Percentiles rank a stretch among this genome's conserved stretches.
Conservation (phyloP, 2,329 filamentous ascomycete genomes). For the Pseudopithomyces chartarum region DNA sequence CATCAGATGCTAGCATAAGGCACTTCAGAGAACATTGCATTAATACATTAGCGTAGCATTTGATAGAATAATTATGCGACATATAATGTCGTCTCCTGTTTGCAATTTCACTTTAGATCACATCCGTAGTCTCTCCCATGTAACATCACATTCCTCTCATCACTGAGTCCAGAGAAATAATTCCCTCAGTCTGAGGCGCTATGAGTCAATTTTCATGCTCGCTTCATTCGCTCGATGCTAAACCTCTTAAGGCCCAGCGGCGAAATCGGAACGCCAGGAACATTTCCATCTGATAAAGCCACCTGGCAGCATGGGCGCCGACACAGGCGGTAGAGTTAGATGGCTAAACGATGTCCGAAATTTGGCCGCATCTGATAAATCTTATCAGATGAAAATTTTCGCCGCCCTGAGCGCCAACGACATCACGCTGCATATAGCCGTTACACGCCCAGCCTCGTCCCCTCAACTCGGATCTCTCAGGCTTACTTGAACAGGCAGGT, state of each 20-base stretch:
- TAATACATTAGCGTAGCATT: conserved; percentile 7
- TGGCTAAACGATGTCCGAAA: conserved; percentile 5
- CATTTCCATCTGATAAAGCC: too few relatives aligned
- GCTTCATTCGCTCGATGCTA: too few relatives aligned
- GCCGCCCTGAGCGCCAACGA: not conserved
- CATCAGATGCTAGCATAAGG: conserved; percentile 52
- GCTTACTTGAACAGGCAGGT: conserved; percentile 24
- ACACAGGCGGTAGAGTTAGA: not conserved
- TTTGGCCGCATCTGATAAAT: conserved; percentile 8
- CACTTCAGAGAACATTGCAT: not conserved
- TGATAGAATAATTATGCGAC: conserved; percentile 2
- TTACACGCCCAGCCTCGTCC: not conserved
- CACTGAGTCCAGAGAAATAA: too few relatives aligned
- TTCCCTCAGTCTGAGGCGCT: too few relatives aligned
- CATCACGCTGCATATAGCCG: conserved; percentile 8
- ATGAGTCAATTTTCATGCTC: too few relatives aligned
- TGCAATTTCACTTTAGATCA: not conserved
- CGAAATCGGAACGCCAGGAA: too few relatives aligned
- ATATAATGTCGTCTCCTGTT: not conserved
- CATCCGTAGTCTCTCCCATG: not conserved
- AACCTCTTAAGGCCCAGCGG: too few relatives aligned
- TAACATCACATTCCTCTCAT: too few relatives aligned
- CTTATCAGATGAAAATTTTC: conserved; percentile 7
- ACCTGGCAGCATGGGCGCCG: not conserved
- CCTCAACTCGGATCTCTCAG: conserved; percentile 5